These are phyloP conservation scores for Xylariaceae sp. DNA, from an alignment of 2,329 filamentous ascomycete species.

Conservation along the genomic window DNA sequence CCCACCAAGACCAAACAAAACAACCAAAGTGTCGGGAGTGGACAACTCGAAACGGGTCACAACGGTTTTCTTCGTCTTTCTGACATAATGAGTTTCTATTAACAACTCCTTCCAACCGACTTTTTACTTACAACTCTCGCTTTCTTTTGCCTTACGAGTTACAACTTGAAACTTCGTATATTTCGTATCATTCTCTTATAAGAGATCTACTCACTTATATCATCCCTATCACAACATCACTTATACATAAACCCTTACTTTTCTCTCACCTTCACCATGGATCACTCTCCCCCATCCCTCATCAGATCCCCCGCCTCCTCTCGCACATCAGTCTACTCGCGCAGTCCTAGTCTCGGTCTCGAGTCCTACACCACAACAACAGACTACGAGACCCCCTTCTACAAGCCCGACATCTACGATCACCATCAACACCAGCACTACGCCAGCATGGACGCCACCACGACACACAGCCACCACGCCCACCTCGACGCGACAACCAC, in stretches of 20 bases:
- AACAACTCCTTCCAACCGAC: not conserved
- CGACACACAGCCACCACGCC: constrained; percentile 35
- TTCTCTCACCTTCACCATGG: constrained; percentile 35
- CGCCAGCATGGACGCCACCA: constrained; percentile 33
- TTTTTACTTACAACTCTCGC: too few relatives aligned
- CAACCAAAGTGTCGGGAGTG: too few relatives aligned
- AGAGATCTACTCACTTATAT: too few relatives aligned
- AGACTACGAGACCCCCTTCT: constrained; percentile 39
- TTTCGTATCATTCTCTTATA: too few relatives aligned
- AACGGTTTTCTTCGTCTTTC: constrained; percentile 6
- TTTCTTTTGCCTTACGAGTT: too few relatives aligned
- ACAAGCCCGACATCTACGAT: constrained; percentile 40
- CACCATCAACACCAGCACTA: constrained; percentile 13
- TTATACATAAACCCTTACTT: constrained; percentile 13
- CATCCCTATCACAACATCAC: not conserved
- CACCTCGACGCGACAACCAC: constrained; percentile 37
- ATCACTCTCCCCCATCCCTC: constrained; percentile 45
- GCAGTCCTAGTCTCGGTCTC: constrained; percentile 36
- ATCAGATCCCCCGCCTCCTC: constrained; percentile 41
- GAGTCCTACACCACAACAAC: constrained; percentile 42
- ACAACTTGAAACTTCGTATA: too few relatives aligned
- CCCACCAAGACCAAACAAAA: constrained; percentile 4
- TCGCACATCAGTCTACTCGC: constrained; percentile 41
- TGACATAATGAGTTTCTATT: constrained; percentile 17
- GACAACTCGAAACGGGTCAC: too few relatives aligned